phyloP scores from a whole-genome alignment of 768 basidiomycete genomes.

The Boletus sensibilis region DNA sequence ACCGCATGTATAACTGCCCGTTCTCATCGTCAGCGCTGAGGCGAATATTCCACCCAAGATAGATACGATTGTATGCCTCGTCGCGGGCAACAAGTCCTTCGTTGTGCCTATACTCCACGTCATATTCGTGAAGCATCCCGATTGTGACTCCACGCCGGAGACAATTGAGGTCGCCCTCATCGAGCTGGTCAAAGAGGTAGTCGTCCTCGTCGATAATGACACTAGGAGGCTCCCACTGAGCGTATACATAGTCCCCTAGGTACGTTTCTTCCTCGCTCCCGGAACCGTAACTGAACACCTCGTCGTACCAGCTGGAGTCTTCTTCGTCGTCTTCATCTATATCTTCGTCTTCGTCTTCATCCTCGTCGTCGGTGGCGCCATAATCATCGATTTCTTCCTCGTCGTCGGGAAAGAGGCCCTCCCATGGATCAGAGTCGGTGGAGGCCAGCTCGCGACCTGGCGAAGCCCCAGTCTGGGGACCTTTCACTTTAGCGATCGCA shows the following conservation, averaged over 20 bases:
- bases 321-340: slow-evolving; percentile 33
- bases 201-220: slow-evolving; percentile 37
- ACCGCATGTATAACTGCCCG: slow-evolving; percentile 42
- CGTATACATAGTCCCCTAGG: slow-evolving; percentile 40
- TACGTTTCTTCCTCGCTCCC: slow-evolving; percentile 38
- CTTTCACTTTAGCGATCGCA: slow-evolving; percentile 47
- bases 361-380: slow-evolving; percentile 24
- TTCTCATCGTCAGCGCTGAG: slow-evolving; percentile 42
- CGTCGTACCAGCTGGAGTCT: slow-evolving; percentile 31
- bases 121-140: slow-evolving; percentile 55
- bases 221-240: slow-evolving; percentile 61
- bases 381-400: slow-evolving; percentile 43
- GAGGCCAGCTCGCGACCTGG: slow-evolving; percentile 31
- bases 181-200: slow-evolving; percentile 35
- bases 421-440: slow-evolving; percentile 62
- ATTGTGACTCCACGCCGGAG: slow-evolving; percentile 59
- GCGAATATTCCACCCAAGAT: slow-evolving; percentile 68
- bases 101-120: slow-evolving; percentile 54
- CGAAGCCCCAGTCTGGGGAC: slow-evolving; percentile 16
- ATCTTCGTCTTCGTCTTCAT: slow-evolving; percentile 27
- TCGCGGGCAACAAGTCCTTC: slow-evolving; percentile 52
- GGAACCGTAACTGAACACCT: slow-evolving; percentile 37
- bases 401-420: slow-evolving; percentile 58
- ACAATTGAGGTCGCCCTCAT: slow-evolving; percentile 39
- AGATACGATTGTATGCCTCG: slow-evolving; percentile 45